These are phyloP conservation scores for Aspergillus sp. DNA, from an alignment of 2,329 filamentous ascomycete genomes.

Conservation along the genomic window DNA sequence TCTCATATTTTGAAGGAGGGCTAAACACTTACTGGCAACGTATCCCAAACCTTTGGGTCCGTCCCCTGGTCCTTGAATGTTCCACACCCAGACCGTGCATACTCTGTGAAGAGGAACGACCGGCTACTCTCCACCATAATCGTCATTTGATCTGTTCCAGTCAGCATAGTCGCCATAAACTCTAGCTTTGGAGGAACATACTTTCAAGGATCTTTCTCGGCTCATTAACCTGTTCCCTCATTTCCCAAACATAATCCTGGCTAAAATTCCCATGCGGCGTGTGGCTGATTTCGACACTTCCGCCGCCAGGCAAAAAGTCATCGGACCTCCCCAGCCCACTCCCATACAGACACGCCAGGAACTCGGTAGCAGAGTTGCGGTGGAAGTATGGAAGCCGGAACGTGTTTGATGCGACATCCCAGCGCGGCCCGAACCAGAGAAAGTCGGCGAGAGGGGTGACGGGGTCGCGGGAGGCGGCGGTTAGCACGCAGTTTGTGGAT, in stretches of 20 bases:
- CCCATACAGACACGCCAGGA: slow-evolving; percentile 43
- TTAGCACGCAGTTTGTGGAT: slow-evolving; percentile 66
- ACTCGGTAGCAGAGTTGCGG: slow-evolving; percentile 69
- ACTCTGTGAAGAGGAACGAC: slow-evolving; percentile 34
- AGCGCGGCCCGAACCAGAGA: slow-evolving; percentile 73
- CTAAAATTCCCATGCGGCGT: slow-evolving; percentile 42
- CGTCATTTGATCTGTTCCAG: slow-evolving; percentile 34
- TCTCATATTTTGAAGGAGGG: background rate
- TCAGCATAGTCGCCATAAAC: background rate
- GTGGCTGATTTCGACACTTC: slow-evolving; percentile 33
- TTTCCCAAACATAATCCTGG: slow-evolving; percentile 52
- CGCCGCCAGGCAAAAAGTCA: slow-evolving; percentile 34
- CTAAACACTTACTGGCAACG: slow-evolving; percentile 27
- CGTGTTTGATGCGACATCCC: slow-evolving; percentile 71
- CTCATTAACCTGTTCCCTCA: slow-evolving; percentile 49
- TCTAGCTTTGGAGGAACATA: slow-evolving; percentile 13
- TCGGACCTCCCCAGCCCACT: slow-evolving; percentile 33
- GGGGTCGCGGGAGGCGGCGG: slow-evolving; percentile 57
- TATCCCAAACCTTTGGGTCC: slow-evolving; percentile 34
- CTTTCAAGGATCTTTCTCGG: slow-evolving; percentile 50
- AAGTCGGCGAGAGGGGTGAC: slow-evolving; percentile 67
- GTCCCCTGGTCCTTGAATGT: slow-evolving; percentile 34
- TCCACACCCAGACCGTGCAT: slow-evolving; percentile 31
- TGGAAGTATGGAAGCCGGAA: slow-evolving; percentile 76
- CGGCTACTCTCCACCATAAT: slow-evolving; percentile 37